Base-by-base conservation (phyloP, 1,284 basidiomycete species). In the Ganoderma boninense region DNA sequence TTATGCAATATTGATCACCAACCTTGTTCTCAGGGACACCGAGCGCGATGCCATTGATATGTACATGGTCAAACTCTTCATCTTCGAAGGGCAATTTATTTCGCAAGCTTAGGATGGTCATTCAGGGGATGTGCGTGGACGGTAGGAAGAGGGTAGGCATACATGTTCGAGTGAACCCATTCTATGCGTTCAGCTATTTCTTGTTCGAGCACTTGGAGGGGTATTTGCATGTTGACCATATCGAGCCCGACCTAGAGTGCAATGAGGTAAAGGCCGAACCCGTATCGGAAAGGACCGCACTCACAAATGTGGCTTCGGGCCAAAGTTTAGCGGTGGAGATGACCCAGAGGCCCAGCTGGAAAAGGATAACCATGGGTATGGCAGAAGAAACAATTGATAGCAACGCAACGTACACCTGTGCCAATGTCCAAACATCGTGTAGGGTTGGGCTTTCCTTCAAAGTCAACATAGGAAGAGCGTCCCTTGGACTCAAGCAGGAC, bases 81-180 rank as follows among this genome's bases (percentile, higher is more conserved):
- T 94, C 92, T 20, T 92, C 91, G 75, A 93, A 94, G 1, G 92
- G 92, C 16, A 94, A 83, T 74, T 86, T 90, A 11, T 87, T 92
- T 52, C 92, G 91, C 73, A 94, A 79, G 79, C 92, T 94, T 72
- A 26, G 65, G n/a, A 61, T 32, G 32, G 46, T 43, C 69, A 43
- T 57, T 54, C 49, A 52, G 23, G 13, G 23, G 23, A 29, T 63
- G 59, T 69, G 69, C 46, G 66, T 64, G n/a, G 59, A 32, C 26
- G 62, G 32, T 35, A 8, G 43, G 32, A 35, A 43, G 44, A 23
- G 38, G 70, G 69, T 18, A 29, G 6, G 82, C 89, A 74, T 77
- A 93, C 92, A 94, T 92, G 75, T 94, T 94, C 26, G 92, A 91
- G 73, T 92, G 90, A 40, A 87, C 82, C 91, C 92, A 94, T 76